These are phyloP conservation scores for Cystobasidiaceae sp. DNA, from an alignment of 1,284 basidiomycete genomes.

Conservation along the genomic window DNA sequence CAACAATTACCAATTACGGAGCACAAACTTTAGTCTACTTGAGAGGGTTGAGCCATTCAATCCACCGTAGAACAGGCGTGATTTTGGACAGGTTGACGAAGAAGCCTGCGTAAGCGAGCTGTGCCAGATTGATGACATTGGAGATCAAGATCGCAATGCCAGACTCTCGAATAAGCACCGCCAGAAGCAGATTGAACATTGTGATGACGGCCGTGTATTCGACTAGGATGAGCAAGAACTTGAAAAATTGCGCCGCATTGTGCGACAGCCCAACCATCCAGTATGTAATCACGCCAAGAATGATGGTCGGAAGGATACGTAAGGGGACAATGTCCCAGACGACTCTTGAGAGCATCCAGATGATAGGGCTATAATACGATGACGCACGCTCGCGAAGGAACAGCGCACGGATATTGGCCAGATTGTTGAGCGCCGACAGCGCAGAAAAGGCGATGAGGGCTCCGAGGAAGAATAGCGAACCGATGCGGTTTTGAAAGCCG, in stretches of 20 bases:
- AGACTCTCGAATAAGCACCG: constrained; percentile 70
- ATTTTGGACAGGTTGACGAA: constrained; percentile 62
- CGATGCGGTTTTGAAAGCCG: constrained; percentile 69
- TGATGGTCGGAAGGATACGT: constrained; percentile 73
- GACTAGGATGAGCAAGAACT: constrained; percentile 70
- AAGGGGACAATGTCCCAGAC: constrained; percentile 79
- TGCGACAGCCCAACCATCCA: constrained; percentile 85
- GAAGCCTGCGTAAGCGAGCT: constrained; percentile 47
- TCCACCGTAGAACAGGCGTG: constrained; percentile 41
- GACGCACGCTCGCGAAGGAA: constrained; percentile 76
- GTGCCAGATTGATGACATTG: constrained; percentile 38
- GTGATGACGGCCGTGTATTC: constrained; percentile 75
- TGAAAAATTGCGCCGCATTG: constrained; percentile 67
- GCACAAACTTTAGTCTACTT: constrained; percentile 57
- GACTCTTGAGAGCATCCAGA: constrained; percentile 78
- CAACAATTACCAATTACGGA: not conserved
- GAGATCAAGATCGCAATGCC: constrained; percentile 77
- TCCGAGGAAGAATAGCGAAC: constrained; percentile 78
- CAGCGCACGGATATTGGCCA: constrained; percentile 70
- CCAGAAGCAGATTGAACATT: constrained; percentile 81
- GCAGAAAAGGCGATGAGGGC: constrained; percentile 69
- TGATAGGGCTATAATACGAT: constrained; percentile 58
- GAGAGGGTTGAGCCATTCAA: constrained; percentile 69
- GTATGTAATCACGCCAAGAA: constrained; percentile 54
- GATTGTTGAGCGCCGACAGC: constrained; percentile 76